Evolutionary conservation across 1,139 yeast species (phyloP).

Genomic region (Blastobotrys capitulatus): DNA sequence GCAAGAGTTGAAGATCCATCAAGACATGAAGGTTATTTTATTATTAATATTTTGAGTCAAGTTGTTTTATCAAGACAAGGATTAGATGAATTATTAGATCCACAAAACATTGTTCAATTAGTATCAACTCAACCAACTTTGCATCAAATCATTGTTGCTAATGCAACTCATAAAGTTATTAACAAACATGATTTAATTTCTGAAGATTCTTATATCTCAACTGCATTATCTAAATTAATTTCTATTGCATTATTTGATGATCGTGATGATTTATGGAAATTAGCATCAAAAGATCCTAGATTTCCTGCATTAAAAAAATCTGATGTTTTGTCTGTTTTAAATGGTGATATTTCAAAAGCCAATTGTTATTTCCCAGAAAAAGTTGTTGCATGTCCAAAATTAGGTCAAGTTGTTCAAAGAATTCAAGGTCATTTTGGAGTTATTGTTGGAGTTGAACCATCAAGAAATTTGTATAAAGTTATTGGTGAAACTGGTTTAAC

Average conservation of each 20-base stretch:
- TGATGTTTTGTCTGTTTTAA: background rate
- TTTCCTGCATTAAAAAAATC: background rate
- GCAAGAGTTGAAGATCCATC: slow-evolving; percentile 15
- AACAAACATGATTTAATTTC: slow-evolving; percentile 7
- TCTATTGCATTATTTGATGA: slow-evolving; percentile 5
- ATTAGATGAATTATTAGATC: slow-evolving; percentile 12
- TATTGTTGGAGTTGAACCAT: slow-evolving; percentile 1
- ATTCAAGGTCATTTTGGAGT: background rate
- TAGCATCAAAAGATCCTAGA: background rate
- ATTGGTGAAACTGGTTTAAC: slow-evolving; percentile 5
- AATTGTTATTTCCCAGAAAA: slow-evolving; percentile 2
- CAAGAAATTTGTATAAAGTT: slow-evolving; percentile 3
- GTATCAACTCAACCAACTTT: slow-evolving; percentile 8
- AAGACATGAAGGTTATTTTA: slow-evolving; percentile 11
- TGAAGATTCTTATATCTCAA: slow-evolving; percentile 5
- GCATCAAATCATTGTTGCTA: slow-evolving; percentile 5
- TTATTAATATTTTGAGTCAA: slow-evolving; percentile 13
- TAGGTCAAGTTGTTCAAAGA: slow-evolving; percentile 5
- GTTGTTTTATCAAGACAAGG: slow-evolving; percentile 9
- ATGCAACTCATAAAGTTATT: slow-evolving; percentile 1
- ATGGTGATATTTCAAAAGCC: background rate
- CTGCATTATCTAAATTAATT: slow-evolving; percentile 5
- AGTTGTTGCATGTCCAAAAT: background rate
- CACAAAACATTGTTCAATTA: slow-evolving; percentile 10
- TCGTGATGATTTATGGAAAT: background rate